Evolutionary conservation across 805 yeast species (phyloP), one percentile per base, ranked within the genome.

Genomic region (Yamadazyma paraphyllophila): DNA sequence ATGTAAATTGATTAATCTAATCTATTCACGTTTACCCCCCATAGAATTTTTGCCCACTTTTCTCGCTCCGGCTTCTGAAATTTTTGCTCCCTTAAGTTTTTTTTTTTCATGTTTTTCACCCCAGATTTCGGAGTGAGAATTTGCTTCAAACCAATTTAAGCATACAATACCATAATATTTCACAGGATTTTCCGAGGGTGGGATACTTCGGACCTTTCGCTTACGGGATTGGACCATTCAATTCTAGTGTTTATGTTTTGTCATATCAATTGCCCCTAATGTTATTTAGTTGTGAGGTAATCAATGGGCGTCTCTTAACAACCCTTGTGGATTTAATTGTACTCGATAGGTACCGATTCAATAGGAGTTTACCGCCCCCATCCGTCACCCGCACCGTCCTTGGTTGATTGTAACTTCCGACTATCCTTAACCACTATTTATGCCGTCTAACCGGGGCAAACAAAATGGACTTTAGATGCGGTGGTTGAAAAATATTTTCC

Each of bases 91-190:
- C 38, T 17, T 20, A 3, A 35, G 3, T 7, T 35, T 35, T 35
- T 35, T 27, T 30, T 29, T 29, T 12, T 29, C 26, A 27, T 30
- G 14, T 44, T 39, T 44, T 26, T 24, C 37, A 36, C 53, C 53
- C 53, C 53, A 50, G 53, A 50, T 50, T 50, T 50, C 53, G 53
- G 53, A 50, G 51, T 50, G 41, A 29, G 36, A 37, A 24, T 37
- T 37, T 27, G 39, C 44, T 34, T 25, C 44, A 41, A 41, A 41
- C 44, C 44, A 30, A 30, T 14, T 13, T 15, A 15, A 24, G 27
- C 26, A n/a, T 26, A 11, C 16, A 26, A 37, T 11, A 4, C 31
- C 31, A 29, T 29, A 29, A 14, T n/a, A 26, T 37, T 37, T 37
- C 40, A 37, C 40, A 37, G 32, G 40, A 36, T 37, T 37, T 37